A percentile compares a stretch with the other conserved stretches of the same genome.
These are phyloP conservation scores for Dinochytrium kinnereticum DNA, from an alignment of 371 early-diverging fungal genomes.

Conservation along the genomic window DNA sequence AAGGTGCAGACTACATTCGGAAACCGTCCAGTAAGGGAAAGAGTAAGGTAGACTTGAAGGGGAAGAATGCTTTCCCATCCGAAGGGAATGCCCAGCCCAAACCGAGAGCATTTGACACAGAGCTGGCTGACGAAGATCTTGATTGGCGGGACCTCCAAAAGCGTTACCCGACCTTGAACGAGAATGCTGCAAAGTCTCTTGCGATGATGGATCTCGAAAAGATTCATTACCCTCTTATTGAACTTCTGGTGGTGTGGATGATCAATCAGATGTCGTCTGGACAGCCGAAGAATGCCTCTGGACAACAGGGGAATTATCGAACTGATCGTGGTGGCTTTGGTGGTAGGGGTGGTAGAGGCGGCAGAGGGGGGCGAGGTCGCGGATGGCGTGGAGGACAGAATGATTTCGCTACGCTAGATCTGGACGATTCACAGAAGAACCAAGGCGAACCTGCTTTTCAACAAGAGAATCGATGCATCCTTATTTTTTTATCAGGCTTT, in stretches of 20 bases:
- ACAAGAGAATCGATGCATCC: constrained; percentile 39
- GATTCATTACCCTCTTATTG: constrained; percentile 55
- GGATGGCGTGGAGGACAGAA: constrained; percentile 19
- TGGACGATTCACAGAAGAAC: no score
- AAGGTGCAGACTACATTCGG: constrained; percentile 29
- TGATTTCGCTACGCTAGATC: no score
- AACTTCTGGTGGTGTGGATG: constrained; percentile 44
- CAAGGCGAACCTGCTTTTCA: neutral
- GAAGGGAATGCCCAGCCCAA: neutral
- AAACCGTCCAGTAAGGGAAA: constrained; percentile 1
- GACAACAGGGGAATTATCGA: no score
- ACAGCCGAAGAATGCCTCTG: neutral
- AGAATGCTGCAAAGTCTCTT: constrained; percentile 30
- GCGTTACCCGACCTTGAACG: constrained; percentile 38
- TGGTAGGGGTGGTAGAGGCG: constrained; percentile 9
- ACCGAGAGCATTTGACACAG: constrained; percentile 5
- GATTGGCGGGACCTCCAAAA: constrained; percentile 26
- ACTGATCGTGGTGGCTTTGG: no score
- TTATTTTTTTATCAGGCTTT: constrained; percentile 49
- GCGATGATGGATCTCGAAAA: constrained; percentile 40
- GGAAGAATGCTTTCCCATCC: constrained; percentile 2
- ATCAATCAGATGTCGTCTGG: constrained; percentile 31
- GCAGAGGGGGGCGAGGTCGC: constrained; percentile 17
- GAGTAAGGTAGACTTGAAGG: constrained; percentile 12
- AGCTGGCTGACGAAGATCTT: constrained; percentile 39